Evolutionary conservation across 2,329 filamentous ascomycete genomes (phyloP).

Genomic region (Lachnellula subtilissima): DNA sequence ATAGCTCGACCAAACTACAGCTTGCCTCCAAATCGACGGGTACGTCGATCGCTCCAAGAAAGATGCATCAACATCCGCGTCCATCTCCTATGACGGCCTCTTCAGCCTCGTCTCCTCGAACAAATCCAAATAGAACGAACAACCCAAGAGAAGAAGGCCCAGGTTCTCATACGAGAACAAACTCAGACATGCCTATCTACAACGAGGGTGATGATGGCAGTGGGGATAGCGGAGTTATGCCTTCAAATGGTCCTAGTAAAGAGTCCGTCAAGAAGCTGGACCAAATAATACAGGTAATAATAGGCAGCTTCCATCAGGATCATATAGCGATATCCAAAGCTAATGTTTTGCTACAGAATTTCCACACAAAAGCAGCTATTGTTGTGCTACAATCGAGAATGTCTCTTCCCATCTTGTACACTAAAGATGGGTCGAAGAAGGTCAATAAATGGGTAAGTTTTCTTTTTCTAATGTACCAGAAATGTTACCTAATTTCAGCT

Average conservation of each 20-base stretch:
- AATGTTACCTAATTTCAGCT: background rate
- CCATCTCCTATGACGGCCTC: conserved; percentile 68
- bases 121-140: conserved; percentile 68
- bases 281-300: conserved; percentile 82
- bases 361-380: conserved; percentile 81
- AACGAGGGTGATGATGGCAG: conserved; percentile 46
- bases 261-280: conserved; percentile 78
- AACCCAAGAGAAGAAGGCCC: conserved; percentile 64
- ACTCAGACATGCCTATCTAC: conserved; percentile 44
- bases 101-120: conserved; percentile 65
- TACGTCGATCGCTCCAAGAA: conserved; percentile 21
- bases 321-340: conserved; percentile 13
- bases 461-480: background rate
- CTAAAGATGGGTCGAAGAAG: conserved; percentile 54
- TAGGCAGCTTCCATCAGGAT: background rate
- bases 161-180: conserved; percentile 38
- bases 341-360: conserved; percentile 58
- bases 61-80: conserved; percentile 89
- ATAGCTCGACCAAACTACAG: conserved; percentile 17
- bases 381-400: conserved; percentile 79
- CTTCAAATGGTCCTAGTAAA: conserved; percentile 47
- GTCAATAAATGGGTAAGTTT: conserved; percentile 80
- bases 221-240: conserved; percentile 38
- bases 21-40: conserved; percentile 2
- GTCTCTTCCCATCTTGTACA: conserved; percentile 52